Base-by-base conservation (phyloP, 129 eudicot genomes). In the Scalesia atractyloides region DNA sequence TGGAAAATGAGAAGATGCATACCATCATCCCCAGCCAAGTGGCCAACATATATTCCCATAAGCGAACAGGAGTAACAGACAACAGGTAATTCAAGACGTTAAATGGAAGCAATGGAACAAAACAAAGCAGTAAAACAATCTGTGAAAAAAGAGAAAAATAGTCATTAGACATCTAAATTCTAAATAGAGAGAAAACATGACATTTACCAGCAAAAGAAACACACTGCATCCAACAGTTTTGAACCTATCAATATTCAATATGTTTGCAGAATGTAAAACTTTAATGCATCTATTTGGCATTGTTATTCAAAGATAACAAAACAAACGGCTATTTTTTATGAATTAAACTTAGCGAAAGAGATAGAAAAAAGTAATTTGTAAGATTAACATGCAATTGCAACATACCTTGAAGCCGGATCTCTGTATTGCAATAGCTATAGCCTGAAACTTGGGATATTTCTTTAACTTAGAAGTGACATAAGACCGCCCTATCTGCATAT, bases 11-110 rank as follows among this genome's bases (percentile, higher is more conserved):
- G 33, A 43, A 74, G 58, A 18, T 16, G 30, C 73, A 61, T 90
- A 94, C 98, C 98, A 94, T 87, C 98, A 94, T 94, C 65, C 98
- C 98, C 68, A 94, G 68, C 98, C 98, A 94, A 53, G 98, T 85
- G 69, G 97, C 97, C 82, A 94, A 81, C 86, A 90, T 83, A 81
- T 94, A 94, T 75, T 94, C 91, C 78, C 90, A 79, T n/a, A 87
- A 68, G 18, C 80, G 89, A 74, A 94, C 96, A 51, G 98, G 97
- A 56, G 98, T 94, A 66, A 94, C 98, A 5, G 98, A 94, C 77
- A 94, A 82, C 57, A 94, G 89, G 80, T 94, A 94, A 82, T 94
- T 94, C 85, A 94, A 49, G 83, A 94, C 89, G 63, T 86, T 94
- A 69, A 89, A 94, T 76, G 98, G 97, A 79, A 94, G 98, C 81